Evolutionary conservation across 768 basidiomycete genomes (phyloP).

Genomic region (Mycena crocata): DNA sequence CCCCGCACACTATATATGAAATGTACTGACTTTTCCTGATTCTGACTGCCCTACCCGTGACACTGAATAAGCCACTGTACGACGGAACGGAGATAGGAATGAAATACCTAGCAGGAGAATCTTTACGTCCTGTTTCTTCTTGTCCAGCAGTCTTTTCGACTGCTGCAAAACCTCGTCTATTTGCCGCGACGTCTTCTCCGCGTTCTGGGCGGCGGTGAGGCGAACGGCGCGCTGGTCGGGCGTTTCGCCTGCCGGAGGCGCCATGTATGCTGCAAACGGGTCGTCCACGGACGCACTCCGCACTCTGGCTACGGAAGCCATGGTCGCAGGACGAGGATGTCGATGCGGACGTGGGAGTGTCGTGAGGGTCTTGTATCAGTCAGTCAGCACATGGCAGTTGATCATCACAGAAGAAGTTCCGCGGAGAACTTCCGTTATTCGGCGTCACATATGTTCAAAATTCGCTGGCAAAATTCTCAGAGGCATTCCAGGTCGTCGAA

Average conservation of each 20-base stretch:
- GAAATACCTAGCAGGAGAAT: slow-evolving; percentile 64
- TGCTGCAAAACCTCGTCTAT: slow-evolving; percentile 63
- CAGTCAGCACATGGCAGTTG: background rate
- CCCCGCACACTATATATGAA: background rate
- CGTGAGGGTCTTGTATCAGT: background rate
- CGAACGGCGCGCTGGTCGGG: slow-evolving; percentile 48
- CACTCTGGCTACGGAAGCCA: background rate
- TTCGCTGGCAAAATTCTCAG: too few species aligned
- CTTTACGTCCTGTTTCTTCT: slow-evolving; percentile 63
- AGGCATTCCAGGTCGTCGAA: too few species aligned
- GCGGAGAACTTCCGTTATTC: background rate
- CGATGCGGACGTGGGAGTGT: background rate
- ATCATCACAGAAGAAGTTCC: background rate
- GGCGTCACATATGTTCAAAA: background rate
- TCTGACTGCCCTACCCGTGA: slow-evolving; percentile 63
- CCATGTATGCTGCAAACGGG: slow-evolving; percentile 42
- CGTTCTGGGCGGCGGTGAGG: slow-evolving; percentile 52
- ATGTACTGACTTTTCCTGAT: slow-evolving; percentile 60
- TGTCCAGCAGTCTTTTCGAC: slow-evolving; percentile 58
- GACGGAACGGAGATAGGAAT: background rate
- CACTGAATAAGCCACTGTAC: background rate
- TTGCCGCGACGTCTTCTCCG: slow-evolving; percentile 55
- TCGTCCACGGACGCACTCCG: slow-evolving; percentile 34
- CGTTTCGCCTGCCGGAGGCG: slow-evolving; percentile 44
- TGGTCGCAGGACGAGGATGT: background rate